Base-by-base conservation (phyloP, 2,329 filamentous ascomycete species). In the Cordyceps javanica region DNA sequence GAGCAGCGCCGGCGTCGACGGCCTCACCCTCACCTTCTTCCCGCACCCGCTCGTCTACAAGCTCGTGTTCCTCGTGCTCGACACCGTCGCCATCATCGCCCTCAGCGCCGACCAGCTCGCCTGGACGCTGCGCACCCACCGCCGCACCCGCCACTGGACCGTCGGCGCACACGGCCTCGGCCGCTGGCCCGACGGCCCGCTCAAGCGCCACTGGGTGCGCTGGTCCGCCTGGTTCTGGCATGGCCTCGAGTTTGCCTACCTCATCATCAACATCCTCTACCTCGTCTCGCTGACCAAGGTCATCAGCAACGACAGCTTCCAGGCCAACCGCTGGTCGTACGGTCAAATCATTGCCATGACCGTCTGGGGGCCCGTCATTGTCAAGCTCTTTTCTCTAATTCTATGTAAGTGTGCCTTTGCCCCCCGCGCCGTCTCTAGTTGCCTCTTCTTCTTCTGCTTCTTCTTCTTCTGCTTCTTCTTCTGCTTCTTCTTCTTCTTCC, bases 271-370 rank as follows among this genome's bases (percentile, higher is more conserved):
- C 54, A 62, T 73, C n/a, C 45, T 73, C n/a, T 73, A 72, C 57
- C 66, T 73, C 64, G 62, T 72, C 6, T 73, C 71, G 3, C 64
- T 73, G 16, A 66, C 67, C 39, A 69, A 67, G 44, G 68, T 73
- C 55, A 72, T 73, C 42, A 71, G 62, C 45, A 60, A 62, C 7
- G 69, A 73, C 53, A 73, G 68, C 45, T 73, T 73, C 50, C 66
- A 67, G 23, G 65, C 67, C 1, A 71, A 67, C 25, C 64, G 65
- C 21, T 73, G 71, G 71, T 68, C 66, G 0, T 73, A 73, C 23
- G 71, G 71, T 6, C 71, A 73, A 56, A 73, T 73, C 55, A 73
- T 73, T 42, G 71, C 71, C 39, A 69, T 73, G 34, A 72, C 71
- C 0, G 70, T 73, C 5, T 73, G 71, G 71, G 71, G 71, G 0